Evolutionary conservation across 2,329 filamentous ascomycete species (phyloP), one percentile per base, ranked within the genome.

Genomic region (Botryotinia globosa): DNA sequence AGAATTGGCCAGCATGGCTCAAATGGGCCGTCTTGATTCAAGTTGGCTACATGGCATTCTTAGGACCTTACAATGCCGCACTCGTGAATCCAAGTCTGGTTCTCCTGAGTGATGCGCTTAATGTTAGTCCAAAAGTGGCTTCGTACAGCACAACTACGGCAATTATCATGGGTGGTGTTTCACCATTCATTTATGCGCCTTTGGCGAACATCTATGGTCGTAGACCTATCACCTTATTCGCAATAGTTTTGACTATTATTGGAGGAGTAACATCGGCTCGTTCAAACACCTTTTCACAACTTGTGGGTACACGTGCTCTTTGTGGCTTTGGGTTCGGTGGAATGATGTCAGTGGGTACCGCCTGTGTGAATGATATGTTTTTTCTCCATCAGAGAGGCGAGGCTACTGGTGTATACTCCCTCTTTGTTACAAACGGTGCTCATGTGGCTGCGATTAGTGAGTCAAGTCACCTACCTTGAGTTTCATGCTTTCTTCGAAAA

Each of bases 11-110:
- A 6, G 69, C 74, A 61, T 79, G 78, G 78, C 72, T 79, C n/a
- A 80, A 80, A 77, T 80, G 78, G 78, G 72, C 77, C 9, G 78
- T 80, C 12, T 72, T 80, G n/a, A 73, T 80, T 70, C 78, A 80
- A 67, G 78, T 79, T 25, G 77, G 78, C 44, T 75, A 78, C 72
- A 79, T 80, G 78, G 78, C 78, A 64, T 79, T 79, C 73, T 71
- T 80, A 25, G 78, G 78, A 6, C 78, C 78, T 7, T 80, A 79
- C 73, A 78, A 79, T 61, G 73, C 78, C 1, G 78, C 78, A 9
- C 73, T 80, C 16, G 74, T 80, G 64, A 80, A 80, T 59, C 78
- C 78, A 18, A 79, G 77, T 51, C 74, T 80, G 37, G 76, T 79
- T 39, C 76, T 78, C 32, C 76, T 80, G 34, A 73, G 74, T 65